Evolutionary conservation across 2,329 filamentous ascomycete species (phyloP).

Genomic region (Aspergillus novoparasiticus): DNA sequence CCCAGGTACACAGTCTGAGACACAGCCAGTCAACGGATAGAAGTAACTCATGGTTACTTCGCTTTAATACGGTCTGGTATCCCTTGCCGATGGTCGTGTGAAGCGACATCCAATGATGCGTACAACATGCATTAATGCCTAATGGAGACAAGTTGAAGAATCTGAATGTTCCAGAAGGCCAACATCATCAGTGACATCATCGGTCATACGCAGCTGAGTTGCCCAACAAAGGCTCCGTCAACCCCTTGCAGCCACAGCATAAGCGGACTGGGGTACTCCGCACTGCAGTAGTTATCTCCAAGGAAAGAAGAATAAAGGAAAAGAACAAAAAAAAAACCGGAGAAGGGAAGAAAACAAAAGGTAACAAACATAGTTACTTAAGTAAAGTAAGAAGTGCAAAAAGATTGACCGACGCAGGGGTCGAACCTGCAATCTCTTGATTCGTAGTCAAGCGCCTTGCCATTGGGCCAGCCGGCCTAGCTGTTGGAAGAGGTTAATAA

Average conservation of each 20-base stretch:
- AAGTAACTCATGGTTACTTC: not conserved
- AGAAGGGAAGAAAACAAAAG: not conserved
- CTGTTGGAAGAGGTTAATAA: slow-evolving; percentile 1
- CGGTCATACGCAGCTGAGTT: not conserved
- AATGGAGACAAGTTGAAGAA: not conserved
- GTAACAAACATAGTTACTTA: not conserved
- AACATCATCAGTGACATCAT: not conserved
- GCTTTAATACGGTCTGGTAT: not conserved
- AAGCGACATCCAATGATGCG: not conserved
- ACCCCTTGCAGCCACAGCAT: not conserved
- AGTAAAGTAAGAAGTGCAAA: slow-evolving; percentile 3
- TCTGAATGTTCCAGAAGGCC: not conserved
- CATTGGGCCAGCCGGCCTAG: slow-evolving; percentile 38
- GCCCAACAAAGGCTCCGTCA: not conserved
- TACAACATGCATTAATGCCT: not conserved
- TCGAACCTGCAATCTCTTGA: slow-evolving; percentile 55
- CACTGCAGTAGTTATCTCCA: not conserved
- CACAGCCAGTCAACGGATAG: not conserved
- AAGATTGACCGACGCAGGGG: slow-evolving; percentile 37
- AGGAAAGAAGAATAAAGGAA: not conserved
- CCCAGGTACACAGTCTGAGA: not conserved
- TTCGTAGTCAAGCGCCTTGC: slow-evolving; percentile 18
- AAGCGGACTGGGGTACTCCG: not conserved
- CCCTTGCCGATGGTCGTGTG: not conserved
- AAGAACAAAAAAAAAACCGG: not conserved